Conservation (phyloP, 176 grass and related monocot genomes). For the Aegilops sharonensis region DNA sequence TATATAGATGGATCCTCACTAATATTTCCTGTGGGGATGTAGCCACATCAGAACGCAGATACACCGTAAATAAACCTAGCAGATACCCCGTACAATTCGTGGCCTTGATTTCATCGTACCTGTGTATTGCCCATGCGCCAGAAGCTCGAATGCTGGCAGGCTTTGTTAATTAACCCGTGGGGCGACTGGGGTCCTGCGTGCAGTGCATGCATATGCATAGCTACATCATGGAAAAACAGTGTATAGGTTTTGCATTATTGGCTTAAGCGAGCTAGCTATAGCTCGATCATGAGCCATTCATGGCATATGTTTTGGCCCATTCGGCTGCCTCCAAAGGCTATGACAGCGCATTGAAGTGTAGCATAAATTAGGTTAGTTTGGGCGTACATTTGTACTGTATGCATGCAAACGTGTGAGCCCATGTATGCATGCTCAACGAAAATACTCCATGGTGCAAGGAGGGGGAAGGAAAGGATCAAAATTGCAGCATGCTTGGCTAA, state of each 20-base stretch:
- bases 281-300: background rate
- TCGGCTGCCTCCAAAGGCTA: background rate
- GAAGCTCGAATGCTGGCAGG: too few relatives aligned
- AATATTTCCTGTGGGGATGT: too few relatives aligned
- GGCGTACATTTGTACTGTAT: background rate
- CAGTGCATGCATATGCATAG: background rate
- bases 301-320: background rate
- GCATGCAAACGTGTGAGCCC: background rate
- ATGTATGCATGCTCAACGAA: background rate
- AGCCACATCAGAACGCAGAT: too few relatives aligned
- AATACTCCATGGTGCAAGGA: background rate
- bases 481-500: background rate
- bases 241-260: background rate
- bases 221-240: background rate
- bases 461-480: background rate
- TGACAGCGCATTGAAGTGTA: background rate
- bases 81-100: too few relatives aligned
- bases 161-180: background rate
- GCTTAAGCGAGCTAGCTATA: background rate
- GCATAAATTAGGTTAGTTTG: background rate
- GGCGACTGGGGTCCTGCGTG: background rate
- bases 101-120: too few relatives aligned
- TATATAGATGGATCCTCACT: too few relatives aligned
- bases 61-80: too few relatives aligned
- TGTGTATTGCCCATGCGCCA: too few relatives aligned